Conservation (phyloP, 805 yeast species). For the Myxozyma sirexii region DNA sequence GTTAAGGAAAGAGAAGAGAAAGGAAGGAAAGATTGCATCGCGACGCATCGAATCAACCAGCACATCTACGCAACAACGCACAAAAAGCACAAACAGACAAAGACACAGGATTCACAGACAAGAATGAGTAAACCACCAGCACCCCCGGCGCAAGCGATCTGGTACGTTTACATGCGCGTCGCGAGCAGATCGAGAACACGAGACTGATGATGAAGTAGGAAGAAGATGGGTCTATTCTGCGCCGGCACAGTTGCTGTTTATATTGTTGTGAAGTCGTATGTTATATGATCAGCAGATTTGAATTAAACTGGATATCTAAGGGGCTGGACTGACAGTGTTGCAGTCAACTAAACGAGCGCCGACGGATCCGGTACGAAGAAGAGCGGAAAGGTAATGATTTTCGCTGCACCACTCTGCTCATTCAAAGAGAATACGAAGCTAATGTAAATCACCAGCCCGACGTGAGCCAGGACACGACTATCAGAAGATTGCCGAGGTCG, state of each 20-base stretch:
- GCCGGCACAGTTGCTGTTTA: constrained; percentile 17
- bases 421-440: background rate
- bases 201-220: constrained; percentile 8
- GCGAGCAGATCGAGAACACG: background rate
- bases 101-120: too few relatives aligned
- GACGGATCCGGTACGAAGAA: constrained; percentile 18
- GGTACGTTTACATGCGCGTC: constrained; percentile 1
- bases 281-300: background rate
- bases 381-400: constrained; percentile 17
- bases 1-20: too few relatives aligned
- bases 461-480: constrained; percentile 23
- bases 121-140: background rate
- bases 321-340: background rate
- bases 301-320: background rate
- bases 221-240: constrained; percentile 17
- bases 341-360: constrained; percentile 18
- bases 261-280: constrained; percentile 19
- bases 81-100: too few relatives aligned
- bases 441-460: constrained; percentile 2
- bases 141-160: background rate
- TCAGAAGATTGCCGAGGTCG: constrained; percentile 32
- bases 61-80: too few relatives aligned
- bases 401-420: too few relatives aligned
- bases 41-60: too few relatives aligned
- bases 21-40: too few relatives aligned